Percentiles rank a stretch among this genome's conserved stretches.
These are phyloP conservation scores for Pyracantha coccinea DNA, from an alignment of 331 rosid genomes.

Conservation along the genomic window DNA sequence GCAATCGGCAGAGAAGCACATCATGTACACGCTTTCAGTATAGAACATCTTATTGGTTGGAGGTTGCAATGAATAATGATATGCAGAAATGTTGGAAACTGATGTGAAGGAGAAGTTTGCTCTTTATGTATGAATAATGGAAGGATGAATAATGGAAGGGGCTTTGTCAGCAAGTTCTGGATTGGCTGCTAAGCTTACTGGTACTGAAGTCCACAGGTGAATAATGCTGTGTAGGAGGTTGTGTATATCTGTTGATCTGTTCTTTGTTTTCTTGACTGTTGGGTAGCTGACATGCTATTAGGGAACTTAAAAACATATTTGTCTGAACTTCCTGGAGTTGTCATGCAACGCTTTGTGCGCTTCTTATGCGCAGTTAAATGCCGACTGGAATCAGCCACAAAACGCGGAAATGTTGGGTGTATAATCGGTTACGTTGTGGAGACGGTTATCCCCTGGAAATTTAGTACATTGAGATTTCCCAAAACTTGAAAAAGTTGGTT, in stretches of 20 bases:
- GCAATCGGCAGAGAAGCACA: background rate
- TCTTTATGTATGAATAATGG: background rate
- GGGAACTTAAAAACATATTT: background rate
- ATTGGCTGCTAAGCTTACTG: background rate
- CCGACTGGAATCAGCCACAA: background rate
- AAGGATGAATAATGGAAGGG: background rate
- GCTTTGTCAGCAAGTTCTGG: background rate
- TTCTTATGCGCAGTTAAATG: too few species aligned
- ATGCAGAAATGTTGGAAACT: background rate
- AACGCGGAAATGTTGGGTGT: background rate
- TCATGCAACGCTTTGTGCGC: background rate
- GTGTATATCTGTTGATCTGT: background rate
- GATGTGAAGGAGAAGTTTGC: background rate
- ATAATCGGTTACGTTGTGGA: background rate
- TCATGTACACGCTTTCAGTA: background rate
- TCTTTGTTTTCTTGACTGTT: background rate
- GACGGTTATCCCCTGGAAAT: background rate
- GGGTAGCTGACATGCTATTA: background rate
- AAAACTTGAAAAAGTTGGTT: background rate
- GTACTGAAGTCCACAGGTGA: background rate
- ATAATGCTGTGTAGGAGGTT: background rate
- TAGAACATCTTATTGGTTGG: background rate
- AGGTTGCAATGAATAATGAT: background rate
- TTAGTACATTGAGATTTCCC: background rate
- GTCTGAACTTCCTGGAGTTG: background rate